Conservation (phyloP, 179 eudicot genomes). For the Sideroxylon spinosum region DNA sequence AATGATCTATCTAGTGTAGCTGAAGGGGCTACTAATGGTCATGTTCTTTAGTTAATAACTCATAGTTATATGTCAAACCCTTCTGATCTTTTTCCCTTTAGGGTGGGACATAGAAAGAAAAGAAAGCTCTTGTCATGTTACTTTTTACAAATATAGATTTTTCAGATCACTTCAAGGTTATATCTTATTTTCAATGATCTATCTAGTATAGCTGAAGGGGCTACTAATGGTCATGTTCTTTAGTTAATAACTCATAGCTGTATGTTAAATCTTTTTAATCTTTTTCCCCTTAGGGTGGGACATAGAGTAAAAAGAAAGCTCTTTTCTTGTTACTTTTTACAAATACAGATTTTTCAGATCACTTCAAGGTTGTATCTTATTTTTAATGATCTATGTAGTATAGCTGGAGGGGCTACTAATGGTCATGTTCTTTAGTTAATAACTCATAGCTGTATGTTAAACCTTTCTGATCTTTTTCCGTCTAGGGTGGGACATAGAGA, state of each 20-base stretch:
- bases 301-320: not conserved
- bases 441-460: not conserved
- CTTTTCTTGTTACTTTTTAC: not conserved
- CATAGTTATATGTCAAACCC: not conserved
- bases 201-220: not conserved
- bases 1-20: not conserved
- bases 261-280: not conserved
- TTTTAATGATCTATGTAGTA: not conserved
- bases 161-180: not conserved
- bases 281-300: not conserved
- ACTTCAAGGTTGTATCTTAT: not conserved
- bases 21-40: not conserved
- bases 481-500: not conserved
- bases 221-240: not conserved
- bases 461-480: not conserved
- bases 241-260: not conserved
- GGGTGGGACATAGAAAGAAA: not conserved
- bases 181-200: not conserved
- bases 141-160: not conserved
- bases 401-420: not conserved
- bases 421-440: not conserved
- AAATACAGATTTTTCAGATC: not conserved
- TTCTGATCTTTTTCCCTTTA: too few relatives aligned
- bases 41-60: not conserved
- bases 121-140: not conserved